Conservation (phyloP, 2,329 filamentous ascomycete genomes). For the Daldinia sp. region DNA sequence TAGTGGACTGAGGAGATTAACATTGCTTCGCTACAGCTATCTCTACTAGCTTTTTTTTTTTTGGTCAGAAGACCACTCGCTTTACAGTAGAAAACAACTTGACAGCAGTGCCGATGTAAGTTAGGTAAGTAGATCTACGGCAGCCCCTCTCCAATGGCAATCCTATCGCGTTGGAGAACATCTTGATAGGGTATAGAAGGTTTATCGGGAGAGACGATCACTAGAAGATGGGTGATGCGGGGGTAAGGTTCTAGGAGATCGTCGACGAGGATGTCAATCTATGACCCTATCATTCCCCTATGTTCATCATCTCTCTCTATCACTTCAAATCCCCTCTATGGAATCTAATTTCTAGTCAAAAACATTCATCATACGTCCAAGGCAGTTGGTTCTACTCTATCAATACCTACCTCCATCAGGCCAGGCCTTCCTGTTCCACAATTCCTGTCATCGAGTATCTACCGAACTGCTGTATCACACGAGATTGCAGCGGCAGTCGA, state of each 20-base stretch:
- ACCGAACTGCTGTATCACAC: conserved; percentile 39
- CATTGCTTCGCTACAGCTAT: conserved; percentile 14
- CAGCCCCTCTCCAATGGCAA: conserved; percentile 14
- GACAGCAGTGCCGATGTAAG: conserved; percentile 25
- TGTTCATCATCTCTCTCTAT: conserved; percentile 17
- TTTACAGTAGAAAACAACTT: conserved; percentile 23
- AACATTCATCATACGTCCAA: conserved; percentile 11
- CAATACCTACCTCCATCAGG: background rate
- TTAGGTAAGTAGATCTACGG: conserved; percentile 28
- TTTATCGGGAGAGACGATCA: conserved; percentile 24
- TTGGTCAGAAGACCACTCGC: conserved; percentile 31
- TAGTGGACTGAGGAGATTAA: conserved; percentile 16
- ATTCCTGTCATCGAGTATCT: conserved; percentile 31
- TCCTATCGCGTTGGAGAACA: conserved; percentile 35
- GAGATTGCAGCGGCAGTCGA: conserved; percentile 37
- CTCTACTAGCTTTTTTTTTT: conserved; percentile 12
- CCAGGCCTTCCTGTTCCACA: conserved; percentile 19
- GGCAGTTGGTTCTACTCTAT: conserved; percentile 28
- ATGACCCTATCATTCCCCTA: conserved; percentile 29
- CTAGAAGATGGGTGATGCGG: conserved; percentile 39
- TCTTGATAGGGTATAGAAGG: conserved; percentile 29
- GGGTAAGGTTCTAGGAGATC: conserved; percentile 40
- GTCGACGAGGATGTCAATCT: conserved; percentile 28
- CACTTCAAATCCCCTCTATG: conserved; percentile 9
- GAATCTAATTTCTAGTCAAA: conserved; percentile 9